Evolutionary conservation across 2,329 filamentous ascomycete genomes (phyloP).

Genomic region (Coniella lustricola): DNA sequence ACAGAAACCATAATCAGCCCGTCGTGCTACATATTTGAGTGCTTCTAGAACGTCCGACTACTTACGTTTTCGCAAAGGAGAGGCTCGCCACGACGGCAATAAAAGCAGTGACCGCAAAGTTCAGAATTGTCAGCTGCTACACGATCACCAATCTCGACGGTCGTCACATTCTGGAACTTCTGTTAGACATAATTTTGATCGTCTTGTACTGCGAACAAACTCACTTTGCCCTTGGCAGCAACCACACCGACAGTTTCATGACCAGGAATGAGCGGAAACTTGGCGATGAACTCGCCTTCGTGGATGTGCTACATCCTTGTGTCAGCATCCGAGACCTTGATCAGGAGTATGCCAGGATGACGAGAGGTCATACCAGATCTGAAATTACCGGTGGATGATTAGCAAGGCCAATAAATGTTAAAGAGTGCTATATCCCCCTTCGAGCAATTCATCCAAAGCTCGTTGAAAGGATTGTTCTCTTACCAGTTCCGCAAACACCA

Average conservation of each 20-base stretch:
- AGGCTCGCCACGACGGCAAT: slow-evolving; percentile 61
- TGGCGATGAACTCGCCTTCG: slow-evolving; percentile 58
- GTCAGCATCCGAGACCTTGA: slow-evolving; percentile 9
- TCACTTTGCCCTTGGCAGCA: slow-evolving; percentile 42
- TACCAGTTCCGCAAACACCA: slow-evolving; percentile 54
- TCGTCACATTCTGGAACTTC: slow-evolving; percentile 42
- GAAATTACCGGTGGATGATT: slow-evolving; percentile 18
- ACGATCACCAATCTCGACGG: slow-evolving; percentile 54
- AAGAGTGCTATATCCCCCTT: too few relatives aligned
- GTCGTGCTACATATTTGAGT: not conserved
- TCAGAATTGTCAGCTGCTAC: slow-evolving; percentile 60
- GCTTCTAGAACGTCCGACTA: not conserved
- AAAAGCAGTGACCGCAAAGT: slow-evolving; percentile 66
- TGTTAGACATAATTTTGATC: not conserved
- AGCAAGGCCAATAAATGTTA: not conserved
- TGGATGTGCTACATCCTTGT: slow-evolving; percentile 45
- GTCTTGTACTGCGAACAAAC: not conserved
- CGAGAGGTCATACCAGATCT: slow-evolving; percentile 28
- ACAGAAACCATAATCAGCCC: slow-evolving; percentile 6
- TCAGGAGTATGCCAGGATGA: not conserved
- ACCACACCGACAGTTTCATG: slow-evolving; percentile 63
- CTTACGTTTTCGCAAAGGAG: slow-evolving; percentile 57
- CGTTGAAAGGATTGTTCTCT: slow-evolving; percentile 22
- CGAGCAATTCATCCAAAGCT: not conserved
- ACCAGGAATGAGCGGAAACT: slow-evolving; percentile 61